phyloP scores from a whole-genome alignment of 495 filamentous ascomycete genomes.

The Alectoria sarmentosa region DNA sequence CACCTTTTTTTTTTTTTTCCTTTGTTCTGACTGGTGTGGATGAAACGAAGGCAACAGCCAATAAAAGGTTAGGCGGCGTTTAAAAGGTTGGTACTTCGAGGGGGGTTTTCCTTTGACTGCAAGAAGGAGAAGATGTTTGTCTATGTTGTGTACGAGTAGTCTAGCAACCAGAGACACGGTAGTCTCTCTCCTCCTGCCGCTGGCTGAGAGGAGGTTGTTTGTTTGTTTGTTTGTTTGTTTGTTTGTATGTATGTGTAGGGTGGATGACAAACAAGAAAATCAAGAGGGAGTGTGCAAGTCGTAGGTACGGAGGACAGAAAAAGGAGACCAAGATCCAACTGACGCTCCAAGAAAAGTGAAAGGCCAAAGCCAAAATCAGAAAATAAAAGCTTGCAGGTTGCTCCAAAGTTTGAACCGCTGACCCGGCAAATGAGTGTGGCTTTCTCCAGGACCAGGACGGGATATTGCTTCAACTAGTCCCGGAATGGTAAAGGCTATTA shows the following conservation, averaged over 20 bases:
- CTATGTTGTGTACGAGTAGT: not conserved
- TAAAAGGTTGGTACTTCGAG: too few relatives aligned
- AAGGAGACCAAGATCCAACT: conserved; percentile 3
- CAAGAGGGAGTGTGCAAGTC: too few relatives aligned
- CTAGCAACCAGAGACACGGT: too few relatives aligned
- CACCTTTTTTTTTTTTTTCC: not conserved
- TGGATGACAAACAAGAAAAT: too few relatives aligned
- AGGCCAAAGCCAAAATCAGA: not conserved
- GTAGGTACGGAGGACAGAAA: too few relatives aligned
- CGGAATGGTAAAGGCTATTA: not conserved
- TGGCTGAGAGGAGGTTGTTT: too few relatives aligned
- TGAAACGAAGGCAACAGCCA: conserved; percentile 21
- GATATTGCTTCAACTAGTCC: conserved; percentile 5
- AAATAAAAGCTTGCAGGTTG: not conserved
- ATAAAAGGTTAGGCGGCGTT: conserved; percentile 6
- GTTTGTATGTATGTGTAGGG: too few relatives aligned
- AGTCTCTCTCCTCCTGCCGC: too few relatives aligned
- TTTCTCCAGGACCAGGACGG: conserved; percentile 14
- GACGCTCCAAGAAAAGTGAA: not conserved
- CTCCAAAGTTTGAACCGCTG: conserved; percentile 12
- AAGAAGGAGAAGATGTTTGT: not conserved
- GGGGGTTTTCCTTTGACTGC: too few relatives aligned
- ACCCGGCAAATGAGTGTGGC: conserved; percentile 24
- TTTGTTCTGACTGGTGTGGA: conserved; percentile 24
- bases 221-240: too few relatives aligned